phyloP scores from a whole-genome alignment of 352 stramenopile genomes.

The Stephanocyclus meneghinianus region DNA sequence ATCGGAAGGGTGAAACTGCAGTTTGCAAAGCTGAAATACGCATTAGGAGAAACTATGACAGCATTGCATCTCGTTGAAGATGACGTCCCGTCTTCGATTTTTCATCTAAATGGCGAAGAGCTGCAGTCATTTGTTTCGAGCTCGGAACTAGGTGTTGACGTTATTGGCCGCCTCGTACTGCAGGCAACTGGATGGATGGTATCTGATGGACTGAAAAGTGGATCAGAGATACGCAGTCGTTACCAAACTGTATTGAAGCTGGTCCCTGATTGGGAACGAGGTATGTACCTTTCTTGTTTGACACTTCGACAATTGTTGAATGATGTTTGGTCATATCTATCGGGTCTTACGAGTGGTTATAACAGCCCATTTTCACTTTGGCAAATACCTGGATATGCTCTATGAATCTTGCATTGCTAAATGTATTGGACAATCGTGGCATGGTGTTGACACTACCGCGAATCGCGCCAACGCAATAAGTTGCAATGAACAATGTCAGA shows the following conservation, averaged over 20 bases:
- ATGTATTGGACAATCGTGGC: constrained; percentile 9
- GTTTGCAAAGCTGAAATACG: constrained; percentile 81
- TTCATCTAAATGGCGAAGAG: constrained; percentile 47
- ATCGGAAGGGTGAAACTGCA: constrained; percentile 67
- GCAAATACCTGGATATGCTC: constrained; percentile 79
- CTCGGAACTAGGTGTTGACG: constrained; percentile 28
- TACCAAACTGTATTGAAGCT: constrained; percentile 94
- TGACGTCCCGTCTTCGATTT: constrained; percentile 49
- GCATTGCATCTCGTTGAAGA: constrained; percentile 79
- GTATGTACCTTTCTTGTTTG: constrained; percentile 40
- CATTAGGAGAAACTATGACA: constrained; percentile 55
- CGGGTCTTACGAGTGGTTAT: neutral
- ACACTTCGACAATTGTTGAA: neutral
- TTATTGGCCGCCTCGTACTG: constrained; percentile 88
- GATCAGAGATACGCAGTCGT: constrained; percentile 89
- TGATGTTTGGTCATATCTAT: constrained; percentile 6
- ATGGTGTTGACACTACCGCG: constrained; percentile 32
- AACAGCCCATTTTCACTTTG: constrained; percentile 80
- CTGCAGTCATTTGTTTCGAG: constrained; percentile 39
- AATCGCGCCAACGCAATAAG: constrained; percentile 56
- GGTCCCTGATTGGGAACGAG: constrained; percentile 89
- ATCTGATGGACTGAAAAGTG: constrained; percentile 90
- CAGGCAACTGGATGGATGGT: constrained; percentile 95
- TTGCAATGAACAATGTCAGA: constrained; percentile 77
- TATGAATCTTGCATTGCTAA: constrained; percentile 61